Evolutionary conservation across 768 basidiomycete genomes (phyloP).

Genomic region (Lactifluus pinguis): DNA sequence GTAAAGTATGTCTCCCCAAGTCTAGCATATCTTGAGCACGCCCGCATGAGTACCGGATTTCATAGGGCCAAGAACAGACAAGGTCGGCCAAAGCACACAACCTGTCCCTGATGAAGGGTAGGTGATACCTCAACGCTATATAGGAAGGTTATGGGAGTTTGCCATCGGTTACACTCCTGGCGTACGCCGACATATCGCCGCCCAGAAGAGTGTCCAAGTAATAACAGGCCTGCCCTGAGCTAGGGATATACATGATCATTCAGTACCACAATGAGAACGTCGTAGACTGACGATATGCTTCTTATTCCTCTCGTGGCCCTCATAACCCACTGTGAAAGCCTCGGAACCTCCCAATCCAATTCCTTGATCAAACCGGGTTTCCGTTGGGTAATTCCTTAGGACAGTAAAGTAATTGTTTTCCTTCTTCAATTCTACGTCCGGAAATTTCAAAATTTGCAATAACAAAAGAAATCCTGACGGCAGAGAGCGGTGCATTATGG

Average conservation of each 20-base stretch:
- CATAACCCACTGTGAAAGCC: conserved; percentile 51
- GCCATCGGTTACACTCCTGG: conserved; percentile 1
- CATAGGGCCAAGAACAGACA: conserved; percentile 39
- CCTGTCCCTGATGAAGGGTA: conserved; percentile 19
- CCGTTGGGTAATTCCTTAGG: conserved; percentile 44
- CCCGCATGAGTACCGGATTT: conserved; percentile 19
- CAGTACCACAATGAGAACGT: background rate
- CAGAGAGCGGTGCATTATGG: conserved; percentile 39
- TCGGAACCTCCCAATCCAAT: conserved; percentile 50
- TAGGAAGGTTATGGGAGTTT: conserved; percentile 17
- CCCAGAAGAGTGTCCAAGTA: conserved; percentile 23
- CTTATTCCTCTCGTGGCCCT: conserved; percentile 50
- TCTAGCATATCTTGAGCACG: conserved; percentile 34
- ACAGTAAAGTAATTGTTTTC: conserved; percentile 65
- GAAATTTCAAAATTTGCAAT: conserved; percentile 34
- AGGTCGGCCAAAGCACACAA: conserved; percentile 36
- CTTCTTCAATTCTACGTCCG: conserved; percentile 48
- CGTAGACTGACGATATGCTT: conserved; percentile 44
- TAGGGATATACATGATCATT: conserved; percentile 18
- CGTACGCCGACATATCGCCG: conserved; percentile 11
- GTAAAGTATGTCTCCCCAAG: conserved; percentile 32
- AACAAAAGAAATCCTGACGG: conserved; percentile 42
- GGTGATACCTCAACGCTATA: background rate
- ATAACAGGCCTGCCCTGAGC: conserved; percentile 34
- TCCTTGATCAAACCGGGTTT: conserved; percentile 58